Conservation (phyloP, 805 yeast genomes). For the Candida taoyuanica region DNA sequence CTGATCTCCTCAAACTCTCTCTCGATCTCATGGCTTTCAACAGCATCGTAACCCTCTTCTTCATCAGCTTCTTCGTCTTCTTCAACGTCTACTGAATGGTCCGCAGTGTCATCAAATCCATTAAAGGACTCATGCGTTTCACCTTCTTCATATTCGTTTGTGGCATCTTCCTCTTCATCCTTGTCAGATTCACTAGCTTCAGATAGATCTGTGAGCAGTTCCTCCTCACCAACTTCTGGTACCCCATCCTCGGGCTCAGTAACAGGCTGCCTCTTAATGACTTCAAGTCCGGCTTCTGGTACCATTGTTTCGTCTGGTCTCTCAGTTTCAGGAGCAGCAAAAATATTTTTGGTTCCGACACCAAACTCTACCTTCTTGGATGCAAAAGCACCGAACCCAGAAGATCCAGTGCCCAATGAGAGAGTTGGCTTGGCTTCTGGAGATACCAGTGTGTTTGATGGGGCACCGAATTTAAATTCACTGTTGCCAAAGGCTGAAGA, state of each 20-base stretch:
- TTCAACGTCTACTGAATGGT: slow-evolving; percentile 1
- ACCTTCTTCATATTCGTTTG: slow-evolving; percentile 2
- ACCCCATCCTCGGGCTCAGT: slow-evolving; percentile 3
- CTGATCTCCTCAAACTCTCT: slow-evolving; percentile 2
- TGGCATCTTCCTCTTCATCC: slow-evolving; percentile 1
- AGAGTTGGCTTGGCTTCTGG: background rate
- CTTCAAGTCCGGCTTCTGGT: no score
- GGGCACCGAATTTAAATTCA: slow-evolving; percentile 6
- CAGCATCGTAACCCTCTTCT: background rate
- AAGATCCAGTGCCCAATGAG: slow-evolving; percentile 1
- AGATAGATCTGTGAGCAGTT: background rate
- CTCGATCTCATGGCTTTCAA: no score
- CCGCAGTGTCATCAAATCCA: slow-evolving; percentile 7
- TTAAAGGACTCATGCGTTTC: slow-evolving; percentile 1
- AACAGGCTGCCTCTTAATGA: no score
- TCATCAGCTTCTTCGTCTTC: slow-evolving; percentile 7
- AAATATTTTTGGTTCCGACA: slow-evolving; percentile 9
- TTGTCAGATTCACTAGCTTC: slow-evolving; percentile 1
- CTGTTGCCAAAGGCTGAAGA: slow-evolving; percentile 4
- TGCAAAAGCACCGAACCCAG: slow-evolving; percentile 20
- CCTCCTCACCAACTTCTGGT: slow-evolving; percentile 4
- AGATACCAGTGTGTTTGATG: background rate
- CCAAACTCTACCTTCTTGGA: slow-evolving; percentile 10
- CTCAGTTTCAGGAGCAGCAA: slow-evolving; percentile 4
- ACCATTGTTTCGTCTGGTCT: no score